These are phyloP conservation scores for Penicillium freii DNA, from an alignment of 2,329 filamentous ascomycete genomes.

Conservation along the genomic window DNA sequence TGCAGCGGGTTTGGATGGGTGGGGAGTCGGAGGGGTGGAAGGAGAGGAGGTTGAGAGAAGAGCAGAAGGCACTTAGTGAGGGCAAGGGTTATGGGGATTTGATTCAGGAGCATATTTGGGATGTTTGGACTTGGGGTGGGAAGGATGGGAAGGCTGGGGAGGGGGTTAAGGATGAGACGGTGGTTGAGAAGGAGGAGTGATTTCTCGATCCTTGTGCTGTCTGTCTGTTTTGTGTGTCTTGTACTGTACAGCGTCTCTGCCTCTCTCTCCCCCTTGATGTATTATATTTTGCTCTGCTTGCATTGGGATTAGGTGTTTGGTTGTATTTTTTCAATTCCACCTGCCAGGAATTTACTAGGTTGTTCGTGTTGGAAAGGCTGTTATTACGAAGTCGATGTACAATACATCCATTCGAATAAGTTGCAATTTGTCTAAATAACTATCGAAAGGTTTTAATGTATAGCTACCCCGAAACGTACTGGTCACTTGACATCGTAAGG, in stretches of 20 bases:
- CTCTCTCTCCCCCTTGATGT: conserved; percentile 8
- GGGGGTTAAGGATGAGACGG: conserved; percentile 22
- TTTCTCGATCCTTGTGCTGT: not conserved
- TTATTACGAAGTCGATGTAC: not conserved
- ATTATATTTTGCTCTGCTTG: conserved; percentile 14
- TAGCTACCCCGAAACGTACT: not conserved
- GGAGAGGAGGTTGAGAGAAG: conserved; percentile 42
- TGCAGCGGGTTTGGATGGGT: conserved; percentile 42
- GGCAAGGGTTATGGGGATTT: conserved; percentile 47
- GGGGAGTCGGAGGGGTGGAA: conserved; percentile 46
- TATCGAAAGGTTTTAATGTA: not conserved
- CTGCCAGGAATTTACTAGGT: not conserved
- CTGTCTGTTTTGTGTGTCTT: not conserved
- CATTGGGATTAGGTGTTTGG: conserved; percentile 22
- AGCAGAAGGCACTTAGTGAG: conserved; percentile 43
- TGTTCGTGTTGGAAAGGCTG: not conserved
- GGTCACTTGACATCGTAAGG: not conserved
- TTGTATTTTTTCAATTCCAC: conserved; percentile 2
- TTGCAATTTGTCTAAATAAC: not conserved
- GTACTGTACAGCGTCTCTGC: conserved; percentile 2
- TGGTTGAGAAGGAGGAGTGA: conserved; percentile 13
- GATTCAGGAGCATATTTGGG: conserved; percentile 48
- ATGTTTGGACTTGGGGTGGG: conserved; percentile 45
- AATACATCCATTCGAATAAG: not conserved
- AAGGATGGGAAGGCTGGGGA: conserved; percentile 20